Conservation (phyloP, 768 basidiomycete genomes). For the Porpolomopsis calyptriformis region DNA sequence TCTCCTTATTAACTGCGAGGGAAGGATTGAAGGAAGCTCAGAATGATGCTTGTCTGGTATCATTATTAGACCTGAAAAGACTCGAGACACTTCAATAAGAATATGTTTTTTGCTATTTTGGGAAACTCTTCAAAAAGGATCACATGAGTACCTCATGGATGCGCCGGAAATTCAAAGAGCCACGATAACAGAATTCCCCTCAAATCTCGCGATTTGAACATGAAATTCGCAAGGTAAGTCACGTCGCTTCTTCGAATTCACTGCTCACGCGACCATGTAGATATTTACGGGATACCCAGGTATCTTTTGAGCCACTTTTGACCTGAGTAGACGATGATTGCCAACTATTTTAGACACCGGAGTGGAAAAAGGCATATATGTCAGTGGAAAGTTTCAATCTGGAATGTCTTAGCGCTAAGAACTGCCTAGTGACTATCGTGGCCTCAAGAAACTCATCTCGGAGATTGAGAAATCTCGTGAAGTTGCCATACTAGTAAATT, state of each 20-base stretch:
- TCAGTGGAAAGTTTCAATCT: slow-evolving; percentile 16
- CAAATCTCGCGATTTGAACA: too few relatives aligned
- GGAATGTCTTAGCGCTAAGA: slow-evolving; percentile 1
- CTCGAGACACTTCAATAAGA: too few relatives aligned
- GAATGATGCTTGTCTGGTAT: too few relatives aligned
- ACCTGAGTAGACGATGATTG: background rate
- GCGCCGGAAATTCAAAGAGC: too few relatives aligned
- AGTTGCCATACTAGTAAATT: slow-evolving; percentile 8
- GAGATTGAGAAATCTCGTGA: slow-evolving; percentile 37
- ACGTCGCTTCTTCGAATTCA: background rate
- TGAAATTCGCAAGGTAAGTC: slow-evolving; percentile 53
- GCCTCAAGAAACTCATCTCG: slow-evolving; percentile 56
- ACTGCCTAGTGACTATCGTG: slow-evolving; percentile 52
- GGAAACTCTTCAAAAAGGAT: too few relatives aligned
- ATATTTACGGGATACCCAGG: slow-evolving; percentile 64
- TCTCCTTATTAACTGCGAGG: slow-evolving; percentile 39
- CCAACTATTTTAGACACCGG: slow-evolving; percentile 42
- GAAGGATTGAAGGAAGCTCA: too few relatives aligned
- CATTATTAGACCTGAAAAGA: too few relatives aligned
- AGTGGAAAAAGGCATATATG: slow-evolving; percentile 70
- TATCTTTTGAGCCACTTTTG: slow-evolving; percentile 13
- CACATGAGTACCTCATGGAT: too few relatives aligned
- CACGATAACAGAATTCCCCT: too few relatives aligned
- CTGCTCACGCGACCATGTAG: slow-evolving; percentile 22
- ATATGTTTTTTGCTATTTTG: too few relatives aligned